phyloP scores from a whole-genome alignment of 495 filamentous ascomycete genomes.

The Elasticomyces elasticus region DNA sequence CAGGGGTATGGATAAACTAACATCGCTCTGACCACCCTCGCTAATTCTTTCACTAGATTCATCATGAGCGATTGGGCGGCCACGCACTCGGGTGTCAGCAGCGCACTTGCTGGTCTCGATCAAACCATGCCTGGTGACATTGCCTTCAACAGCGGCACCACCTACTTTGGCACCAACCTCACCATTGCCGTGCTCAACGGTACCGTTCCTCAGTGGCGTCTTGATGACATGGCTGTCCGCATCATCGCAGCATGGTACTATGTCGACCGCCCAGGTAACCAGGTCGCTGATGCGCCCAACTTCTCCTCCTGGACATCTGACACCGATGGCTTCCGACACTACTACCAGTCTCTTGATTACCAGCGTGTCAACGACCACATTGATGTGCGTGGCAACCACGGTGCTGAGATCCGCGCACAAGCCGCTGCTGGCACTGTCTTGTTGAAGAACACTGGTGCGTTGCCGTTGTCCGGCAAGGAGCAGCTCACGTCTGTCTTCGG shows the following conservation, averaged over 20 bases:
- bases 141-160: constrained; percentile 56
- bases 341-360: constrained; percentile 47
- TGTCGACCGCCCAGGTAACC: constrained; percentile 57
- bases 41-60: too few species aligned
- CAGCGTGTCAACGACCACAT: constrained; percentile 73
- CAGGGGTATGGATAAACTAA: too few species aligned
- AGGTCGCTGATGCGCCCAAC: constrained; percentile 53
- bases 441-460: constrained; percentile 71
- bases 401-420: constrained; percentile 57
- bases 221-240: constrained; percentile 87
- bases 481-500: constrained; percentile 74
- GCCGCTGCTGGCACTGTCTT: constrained; percentile 73
- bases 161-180: constrained; percentile 82
- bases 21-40: too few species aligned
- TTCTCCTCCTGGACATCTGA: constrained; percentile 79
- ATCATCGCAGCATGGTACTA: constrained; percentile 94
- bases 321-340: constrained; percentile 62
- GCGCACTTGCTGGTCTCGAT: constrained; percentile 76
- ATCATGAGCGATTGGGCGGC: constrained; percentile 84
- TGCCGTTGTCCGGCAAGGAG: constrained; percentile 68
- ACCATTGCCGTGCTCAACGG: constrained; percentile 82
- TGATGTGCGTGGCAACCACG: constrained; percentile 72
- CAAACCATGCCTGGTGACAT: constrained; percentile 95
- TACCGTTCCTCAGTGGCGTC: constrained; percentile 77
- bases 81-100: constrained; percentile 71